Base-by-base conservation (phyloP, 2,329 filamentous ascomycete species). In the Fusarium guadeloupense region DNA sequence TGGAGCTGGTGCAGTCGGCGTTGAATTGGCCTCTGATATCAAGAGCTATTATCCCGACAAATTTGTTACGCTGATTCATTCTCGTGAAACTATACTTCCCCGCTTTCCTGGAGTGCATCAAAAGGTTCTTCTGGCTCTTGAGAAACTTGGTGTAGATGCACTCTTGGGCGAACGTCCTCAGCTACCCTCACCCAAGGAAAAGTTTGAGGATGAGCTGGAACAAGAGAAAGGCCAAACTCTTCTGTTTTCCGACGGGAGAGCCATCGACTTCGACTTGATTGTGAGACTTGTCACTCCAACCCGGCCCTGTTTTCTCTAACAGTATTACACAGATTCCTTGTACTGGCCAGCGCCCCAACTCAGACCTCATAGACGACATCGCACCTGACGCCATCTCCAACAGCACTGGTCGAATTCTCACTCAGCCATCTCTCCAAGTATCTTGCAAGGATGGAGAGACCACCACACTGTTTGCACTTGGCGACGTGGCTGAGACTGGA, bases 281-380 rank as follows among this genome's bases (percentile, higher is more conserved):
- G 31, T 34, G 10, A 12, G 31, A 4, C 9, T 5, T 9, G 4
- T 9, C 7, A 34, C 16, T 34, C 9, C 31, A 17, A 17, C 7
- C 1, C 16, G 9, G 16, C 6, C 4, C 6, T 5, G 17, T 7
- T 5, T 7, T 17, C 31, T 34, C 31, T 34, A 34, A 34, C 13
- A 10, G n/a, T 34, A 12, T 34, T 9, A 17, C 9, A 34, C 6
- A 58, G 54, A 47, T 58, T 20, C 42, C 33, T 4, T 58, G 54
- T 8, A 58, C 54, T 8, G 48, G 54, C 9, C 48, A 47, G 6
- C 39, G 37, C 5, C 54, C 54, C 9, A 53, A 54, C 28, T 48
- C 54, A 1, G 33, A 16, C 3, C 8, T 58, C 6, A 13, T 58
- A 1, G 3, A 19, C 5, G 12, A 21, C 7, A 16, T 43, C 7